Conservation (phyloP, 1,284 basidiomycete species). For the Trametes hirsuta region DNA sequence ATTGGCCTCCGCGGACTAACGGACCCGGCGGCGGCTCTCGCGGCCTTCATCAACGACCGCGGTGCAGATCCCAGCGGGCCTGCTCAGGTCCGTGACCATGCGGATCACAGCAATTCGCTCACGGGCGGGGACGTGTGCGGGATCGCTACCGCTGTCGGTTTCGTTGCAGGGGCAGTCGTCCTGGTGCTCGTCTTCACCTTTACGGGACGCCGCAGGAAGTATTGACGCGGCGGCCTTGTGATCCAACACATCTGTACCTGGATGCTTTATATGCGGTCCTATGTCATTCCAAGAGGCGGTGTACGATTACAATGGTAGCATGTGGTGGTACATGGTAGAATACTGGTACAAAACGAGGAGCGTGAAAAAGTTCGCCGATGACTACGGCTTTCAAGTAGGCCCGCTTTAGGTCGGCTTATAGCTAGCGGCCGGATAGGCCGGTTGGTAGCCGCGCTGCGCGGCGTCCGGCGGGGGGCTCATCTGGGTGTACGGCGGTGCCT, state of each 20-base stretch:
- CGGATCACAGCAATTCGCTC: conserved; percentile 20
- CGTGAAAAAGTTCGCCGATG: conserved; percentile 4
- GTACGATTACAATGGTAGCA: conserved; percentile 12
- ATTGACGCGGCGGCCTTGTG: conserved; percentile 11
- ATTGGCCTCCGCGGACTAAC: conserved; percentile 55
- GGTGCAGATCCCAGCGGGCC: conserved; percentile 46
- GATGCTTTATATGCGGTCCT: neutral
- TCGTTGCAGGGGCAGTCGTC: conserved; percentile 37
- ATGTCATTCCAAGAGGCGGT: conserved; percentile 8
- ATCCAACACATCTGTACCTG: conserved; percentile 1
- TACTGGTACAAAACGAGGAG: conserved; percentile 9
- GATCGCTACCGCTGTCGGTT: conserved; percentile 32
- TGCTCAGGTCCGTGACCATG: conserved; percentile 25
- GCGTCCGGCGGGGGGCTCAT: conserved; percentile 25
- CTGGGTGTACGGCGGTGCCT: conserved; percentile 17
- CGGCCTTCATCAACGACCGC: conserved; percentile 45
- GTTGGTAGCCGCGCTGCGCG: conserved; percentile 33
- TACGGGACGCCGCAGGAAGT: conserved; percentile 11
- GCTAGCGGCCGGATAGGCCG: conserved; percentile 29
- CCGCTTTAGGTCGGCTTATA: conserved; percentile 19
- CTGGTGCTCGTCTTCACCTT: conserved; percentile 23
- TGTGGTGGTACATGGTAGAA: conserved; percentile 6
- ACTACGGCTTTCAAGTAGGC: neutral
- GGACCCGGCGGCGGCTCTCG: conserved; percentile 41
- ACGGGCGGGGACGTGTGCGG: conserved; percentile 32